These are phyloP conservation scores for Pseudocercospora musae DNA, from an alignment of 2,329 filamentous ascomycete species.

Conservation along the genomic window DNA sequence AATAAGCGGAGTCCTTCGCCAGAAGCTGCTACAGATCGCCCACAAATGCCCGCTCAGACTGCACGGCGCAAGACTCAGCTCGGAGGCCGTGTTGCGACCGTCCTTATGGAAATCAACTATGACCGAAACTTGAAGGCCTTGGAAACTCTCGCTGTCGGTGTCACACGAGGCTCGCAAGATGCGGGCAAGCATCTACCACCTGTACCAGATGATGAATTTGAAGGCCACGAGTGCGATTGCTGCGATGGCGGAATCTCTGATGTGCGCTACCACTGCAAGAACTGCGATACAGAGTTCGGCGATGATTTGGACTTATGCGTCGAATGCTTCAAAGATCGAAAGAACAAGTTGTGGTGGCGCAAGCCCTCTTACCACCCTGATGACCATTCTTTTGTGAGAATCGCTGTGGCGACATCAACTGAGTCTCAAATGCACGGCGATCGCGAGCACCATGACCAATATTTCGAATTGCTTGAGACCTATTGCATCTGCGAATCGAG, in stretches of 20 bases:
- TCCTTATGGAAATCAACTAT: background rate
- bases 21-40: background rate
- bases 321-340: background rate
- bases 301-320: background rate
- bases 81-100: background rate
- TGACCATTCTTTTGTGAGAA: background rate
- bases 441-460: background rate
- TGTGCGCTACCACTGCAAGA: background rate
- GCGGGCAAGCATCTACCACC: background rate
- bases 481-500: conserved; percentile 12
- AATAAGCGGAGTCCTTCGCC: conserved; percentile 10
- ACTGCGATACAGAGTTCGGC: background rate
- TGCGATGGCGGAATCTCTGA: background rate
- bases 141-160: background rate
- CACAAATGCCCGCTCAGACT: background rate
- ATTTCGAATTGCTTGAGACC: background rate
- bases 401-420: background rate
- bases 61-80: background rate
- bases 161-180: background rate
- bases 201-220: background rate
- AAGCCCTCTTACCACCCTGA: background rate
- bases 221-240: background rate
- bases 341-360: background rate
- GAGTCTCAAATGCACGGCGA: background rate
- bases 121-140: background rate